These are phyloP conservation scores for Kwoniella newhampshirensis DNA, from an alignment of 768 basidiomycete genomes.

Conservation along the genomic window DNA sequence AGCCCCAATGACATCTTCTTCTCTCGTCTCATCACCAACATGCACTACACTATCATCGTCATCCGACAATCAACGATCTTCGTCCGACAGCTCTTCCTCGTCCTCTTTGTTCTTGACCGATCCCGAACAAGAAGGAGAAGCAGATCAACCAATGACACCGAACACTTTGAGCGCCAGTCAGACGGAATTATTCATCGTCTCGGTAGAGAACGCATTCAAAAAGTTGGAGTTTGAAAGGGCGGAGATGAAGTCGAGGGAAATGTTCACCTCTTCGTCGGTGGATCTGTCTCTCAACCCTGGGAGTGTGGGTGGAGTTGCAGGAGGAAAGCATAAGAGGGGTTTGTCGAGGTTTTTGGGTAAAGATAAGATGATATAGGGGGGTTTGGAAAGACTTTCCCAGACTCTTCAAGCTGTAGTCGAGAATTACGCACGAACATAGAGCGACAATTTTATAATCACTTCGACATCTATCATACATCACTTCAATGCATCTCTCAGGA, in stretches of 20 bases:
- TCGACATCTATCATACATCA: too few relatives aligned
- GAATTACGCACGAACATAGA: too few relatives aligned
- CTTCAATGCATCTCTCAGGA: too few relatives aligned
- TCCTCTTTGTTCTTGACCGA: constrained; percentile 3
- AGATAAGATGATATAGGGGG: too few relatives aligned
- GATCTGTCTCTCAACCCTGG: not conserved
- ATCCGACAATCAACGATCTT: not conserved
- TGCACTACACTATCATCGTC: not conserved
- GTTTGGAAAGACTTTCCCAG: too few relatives aligned
- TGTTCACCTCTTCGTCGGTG: not conserved
- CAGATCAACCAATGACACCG: constrained; percentile 3
- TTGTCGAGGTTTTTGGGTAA: constrained; percentile 15
- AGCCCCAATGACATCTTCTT: constrained; percentile 9
- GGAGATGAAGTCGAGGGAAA: constrained; percentile 7
- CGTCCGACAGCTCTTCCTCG: not conserved
- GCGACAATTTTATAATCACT: too few relatives aligned
- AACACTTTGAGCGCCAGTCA: constrained; percentile 15
- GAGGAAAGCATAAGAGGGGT: constrained; percentile 16
- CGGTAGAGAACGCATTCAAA: constrained; percentile 20
- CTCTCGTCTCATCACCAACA: constrained; percentile 3
- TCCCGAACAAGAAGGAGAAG: not conserved
- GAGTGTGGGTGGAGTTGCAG: too few relatives aligned
- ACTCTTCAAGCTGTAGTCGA: too few relatives aligned
- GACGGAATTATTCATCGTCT: constrained; percentile 15
- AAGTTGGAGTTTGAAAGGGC: constrained; percentile 17